Conservation (phyloP, 768 basidiomycete genomes). For the Thelephora aurantiotincta region DNA sequence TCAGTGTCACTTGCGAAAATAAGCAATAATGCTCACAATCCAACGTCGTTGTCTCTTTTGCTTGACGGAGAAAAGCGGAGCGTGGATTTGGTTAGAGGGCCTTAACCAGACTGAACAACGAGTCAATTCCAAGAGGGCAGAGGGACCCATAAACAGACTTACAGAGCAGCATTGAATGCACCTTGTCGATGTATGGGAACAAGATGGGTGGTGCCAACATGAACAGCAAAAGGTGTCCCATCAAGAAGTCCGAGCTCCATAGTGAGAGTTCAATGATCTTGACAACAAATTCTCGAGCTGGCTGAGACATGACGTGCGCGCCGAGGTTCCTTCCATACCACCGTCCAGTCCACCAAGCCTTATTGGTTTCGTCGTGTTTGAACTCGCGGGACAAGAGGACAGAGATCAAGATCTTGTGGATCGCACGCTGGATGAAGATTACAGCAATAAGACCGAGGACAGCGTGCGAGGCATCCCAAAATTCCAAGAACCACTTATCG, state of each 20-base stretch:
- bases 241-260: constrained; percentile 89
- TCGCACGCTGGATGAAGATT: constrained; percentile 80
- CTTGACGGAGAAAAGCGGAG: constrained; percentile 82
- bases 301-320: constrained; percentile 88
- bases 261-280: constrained; percentile 94
- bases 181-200: constrained; percentile 81
- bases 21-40: constrained; percentile 44
- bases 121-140: constrained; percentile 9
- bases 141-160: constrained; percentile 20
- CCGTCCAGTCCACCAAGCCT: constrained; percentile 97
- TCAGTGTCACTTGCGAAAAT: constrained; percentile 2
- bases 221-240: constrained; percentile 80
- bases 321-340: constrained; percentile 97
- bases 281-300: constrained; percentile 92
- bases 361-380: constrained; percentile 98
- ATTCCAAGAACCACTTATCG: constrained; percentile 81
- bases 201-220: constrained; percentile 80
- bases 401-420: constrained; percentile 89
- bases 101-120: constrained; percentile 71
- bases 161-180: constrained; percentile 89
- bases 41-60: constrained; percentile 81
- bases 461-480: constrained; percentile 85
- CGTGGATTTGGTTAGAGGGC: constrained; percentile 87
- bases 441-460: constrained; percentile 88
- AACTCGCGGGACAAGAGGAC: constrained; percentile 95